phyloP scores from a whole-genome alignment of 2,329 filamentous ascomycete genomes.

The Talaromyces atroroseus region DNA sequence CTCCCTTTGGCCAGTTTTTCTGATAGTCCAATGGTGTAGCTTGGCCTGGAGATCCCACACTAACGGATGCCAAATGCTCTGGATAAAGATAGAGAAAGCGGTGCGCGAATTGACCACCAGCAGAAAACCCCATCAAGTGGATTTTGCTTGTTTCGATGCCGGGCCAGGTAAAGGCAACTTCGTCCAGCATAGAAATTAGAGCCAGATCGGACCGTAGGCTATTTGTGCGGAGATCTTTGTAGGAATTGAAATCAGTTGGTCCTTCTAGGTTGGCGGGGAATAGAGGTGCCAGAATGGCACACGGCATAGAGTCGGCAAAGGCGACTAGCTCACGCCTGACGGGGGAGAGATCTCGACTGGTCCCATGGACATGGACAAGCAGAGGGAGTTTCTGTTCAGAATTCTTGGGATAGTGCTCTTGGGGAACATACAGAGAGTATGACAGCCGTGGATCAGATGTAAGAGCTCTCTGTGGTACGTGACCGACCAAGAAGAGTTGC shows the following conservation, averaged over 20 bases:
- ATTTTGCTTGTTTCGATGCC: constrained; percentile 24
- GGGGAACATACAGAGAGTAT: constrained; percentile 25
- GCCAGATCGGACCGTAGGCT: constrained; percentile 23
- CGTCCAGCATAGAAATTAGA: constrained; percentile 26
- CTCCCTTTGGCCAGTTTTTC: constrained; percentile 6
- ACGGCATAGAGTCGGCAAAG: constrained; percentile 23
- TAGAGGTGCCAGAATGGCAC: constrained; percentile 26
- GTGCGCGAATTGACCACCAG: constrained; percentile 29
- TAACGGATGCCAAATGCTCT: constrained; percentile 23
- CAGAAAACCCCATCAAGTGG: constrained; percentile 27
- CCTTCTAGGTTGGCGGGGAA: constrained; percentile 28
- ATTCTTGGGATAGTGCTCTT: constrained; percentile 17
- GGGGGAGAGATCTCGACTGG: constrained; percentile 18
- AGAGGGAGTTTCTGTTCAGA: constrained; percentile 18
- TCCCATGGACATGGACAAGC: constrained; percentile 28
- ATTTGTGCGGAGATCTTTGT: constrained; percentile 22
- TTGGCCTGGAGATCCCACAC: constrained; percentile 28
- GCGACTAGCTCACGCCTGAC: constrained; percentile 12
- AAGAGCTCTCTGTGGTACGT: constrained; percentile 19
- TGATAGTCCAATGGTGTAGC: constrained; percentile 21
- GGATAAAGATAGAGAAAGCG: constrained; percentile 30
- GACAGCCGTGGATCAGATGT: constrained; percentile 24
- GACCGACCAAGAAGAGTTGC: constrained; percentile 21
- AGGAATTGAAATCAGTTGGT: constrained; percentile 25
- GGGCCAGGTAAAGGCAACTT: constrained; percentile 23